These are phyloP conservation scores for Solanum commersonii DNA, from an alignment of 257 asterid genomes.

Conservation along the genomic window DNA sequence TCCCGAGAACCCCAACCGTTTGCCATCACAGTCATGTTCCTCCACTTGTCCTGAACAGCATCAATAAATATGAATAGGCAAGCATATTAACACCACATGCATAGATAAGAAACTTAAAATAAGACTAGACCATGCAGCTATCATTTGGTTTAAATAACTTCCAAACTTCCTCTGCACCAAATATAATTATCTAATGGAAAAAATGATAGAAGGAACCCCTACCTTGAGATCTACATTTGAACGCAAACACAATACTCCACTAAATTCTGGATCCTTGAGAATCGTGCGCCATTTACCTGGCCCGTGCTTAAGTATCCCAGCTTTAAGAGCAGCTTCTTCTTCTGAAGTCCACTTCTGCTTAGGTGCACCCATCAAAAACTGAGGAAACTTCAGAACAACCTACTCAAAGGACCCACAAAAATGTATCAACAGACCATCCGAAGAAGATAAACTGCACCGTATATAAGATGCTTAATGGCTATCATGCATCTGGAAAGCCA, in stretches of 20 bases:
- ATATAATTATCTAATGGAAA: neutral
- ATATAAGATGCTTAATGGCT: neutral
- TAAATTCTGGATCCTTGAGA: constrained; percentile 86
- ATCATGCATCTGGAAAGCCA: neutral
- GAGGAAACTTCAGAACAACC: neutral
- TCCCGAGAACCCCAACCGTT: constrained; percentile 91
- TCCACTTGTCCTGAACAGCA: constrained; percentile 82
- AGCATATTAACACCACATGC: neutral
- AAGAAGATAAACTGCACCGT: neutral
- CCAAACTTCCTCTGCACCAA: neutral
- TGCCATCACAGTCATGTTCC: constrained; percentile 97
- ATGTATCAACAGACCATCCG: neutral
- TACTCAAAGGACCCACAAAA: neutral
- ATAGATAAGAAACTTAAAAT: neutral
- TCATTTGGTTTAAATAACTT: neutral
- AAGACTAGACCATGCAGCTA: neutral
- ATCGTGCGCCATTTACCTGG: constrained; percentile 98
- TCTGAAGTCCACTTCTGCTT: constrained; percentile 98
- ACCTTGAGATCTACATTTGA: constrained; percentile 99
- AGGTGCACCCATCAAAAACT: constrained; percentile 76
- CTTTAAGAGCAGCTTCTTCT: constrained; percentile 97
- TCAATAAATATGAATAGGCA: constrained; percentile 7
- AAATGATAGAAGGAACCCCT: neutral
- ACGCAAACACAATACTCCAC: constrained; percentile 63
- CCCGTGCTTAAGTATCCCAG: constrained; percentile 93